Evolutionary conservation across 2,329 filamentous ascomycete genomes (phyloP).

Genomic region (Penicillium sp.): DNA sequence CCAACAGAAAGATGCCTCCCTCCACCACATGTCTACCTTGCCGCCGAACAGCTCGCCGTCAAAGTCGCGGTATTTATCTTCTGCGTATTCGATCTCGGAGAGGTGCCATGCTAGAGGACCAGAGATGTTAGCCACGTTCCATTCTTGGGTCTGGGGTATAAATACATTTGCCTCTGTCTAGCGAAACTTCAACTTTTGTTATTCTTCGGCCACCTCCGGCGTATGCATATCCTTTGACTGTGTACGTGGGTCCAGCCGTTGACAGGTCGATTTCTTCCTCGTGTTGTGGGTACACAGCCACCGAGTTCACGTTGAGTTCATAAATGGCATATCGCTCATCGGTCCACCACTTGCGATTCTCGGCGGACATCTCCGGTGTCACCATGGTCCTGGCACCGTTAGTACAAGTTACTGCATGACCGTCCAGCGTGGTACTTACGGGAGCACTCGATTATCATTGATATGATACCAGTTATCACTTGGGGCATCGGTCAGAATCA

Average conservation of each 20-base stretch:
- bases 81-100: constrained; percentile 69
- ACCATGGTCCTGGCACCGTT: constrained; percentile 58
- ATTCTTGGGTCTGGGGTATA: not conserved
- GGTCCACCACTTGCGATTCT: constrained; percentile 67
- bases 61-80: constrained; percentile 68
- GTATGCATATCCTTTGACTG: constrained; percentile 73
- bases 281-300: constrained; percentile 69
- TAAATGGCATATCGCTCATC: constrained; percentile 91
- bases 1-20: constrained; percentile 80
- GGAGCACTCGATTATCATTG: constrained; percentile 82
- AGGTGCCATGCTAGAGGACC: constrained; percentile 55
- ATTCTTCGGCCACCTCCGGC: constrained; percentile 76
- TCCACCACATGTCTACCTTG: constrained; percentile 67
- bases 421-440: constrained; percentile 35
- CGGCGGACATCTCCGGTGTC: constrained; percentile 67
- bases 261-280: constrained; percentile 55
- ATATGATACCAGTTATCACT: constrained; percentile 95
- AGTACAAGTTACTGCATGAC: not conserved
- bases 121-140: constrained; percentile 7
- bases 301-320: constrained; percentile 80
- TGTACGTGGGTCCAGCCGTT: constrained; percentile 49
- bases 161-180: constrained; percentile 65
- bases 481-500: constrained; percentile 67
- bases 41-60: constrained; percentile 63
- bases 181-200: constrained; percentile 70